These are phyloP conservation scores for Fusarium sterilihyphosum DNA, from an alignment of 2,329 filamentous ascomycete genomes.

Conservation along the genomic window DNA sequence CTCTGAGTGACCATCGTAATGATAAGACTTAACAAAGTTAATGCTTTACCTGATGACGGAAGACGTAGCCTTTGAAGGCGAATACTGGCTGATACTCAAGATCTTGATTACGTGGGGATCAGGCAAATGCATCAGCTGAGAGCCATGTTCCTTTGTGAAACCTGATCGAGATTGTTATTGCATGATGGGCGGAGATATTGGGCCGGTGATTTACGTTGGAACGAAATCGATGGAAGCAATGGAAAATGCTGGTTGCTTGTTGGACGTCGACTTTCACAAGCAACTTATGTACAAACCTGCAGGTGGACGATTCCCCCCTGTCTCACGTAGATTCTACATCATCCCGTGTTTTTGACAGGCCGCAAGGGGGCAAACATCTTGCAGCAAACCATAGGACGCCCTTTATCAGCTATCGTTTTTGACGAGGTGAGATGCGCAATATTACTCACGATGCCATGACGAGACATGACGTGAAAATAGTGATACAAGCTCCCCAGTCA, in stretches of 20 bases:
- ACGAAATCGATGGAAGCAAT: background rate
- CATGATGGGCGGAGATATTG: slow-evolving; percentile 14
- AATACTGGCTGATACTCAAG: slow-evolving; percentile 9
- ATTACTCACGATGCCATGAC: slow-evolving; percentile 17
- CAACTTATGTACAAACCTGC: slow-evolving; percentile 6
- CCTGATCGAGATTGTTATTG: slow-evolving; percentile 26
- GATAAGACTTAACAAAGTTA: slow-evolving; percentile 11
- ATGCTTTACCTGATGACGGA: slow-evolving; percentile 17
- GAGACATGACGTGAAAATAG: slow-evolving; percentile 28
- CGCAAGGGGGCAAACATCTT: slow-evolving; percentile 24
- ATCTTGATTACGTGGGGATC: slow-evolving; percentile 12
- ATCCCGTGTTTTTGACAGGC: slow-evolving; percentile 32
- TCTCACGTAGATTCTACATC: slow-evolving; percentile 33
- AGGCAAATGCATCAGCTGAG: slow-evolving; percentile 30
- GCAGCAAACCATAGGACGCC: background rate
- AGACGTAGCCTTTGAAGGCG: slow-evolving; percentile 1
- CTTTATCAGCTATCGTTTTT: slow-evolving; percentile 4
- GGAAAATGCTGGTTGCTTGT: background rate
- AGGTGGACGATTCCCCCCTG: slow-evolving; percentile 14
- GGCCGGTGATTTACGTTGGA: background rate
- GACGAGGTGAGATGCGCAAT: background rate
- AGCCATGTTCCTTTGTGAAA: slow-evolving; percentile 28
- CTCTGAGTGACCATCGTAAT: slow-evolving; percentile 18
- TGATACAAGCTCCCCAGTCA: background rate
- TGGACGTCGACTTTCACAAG: background rate